Percentiles rank a stretch among this genome's conserved stretches.
Evolutionary conservation across 2,329 filamentous ascomycete species (phyloP).

Genomic region (Colletotrichum godetiae): DNA sequence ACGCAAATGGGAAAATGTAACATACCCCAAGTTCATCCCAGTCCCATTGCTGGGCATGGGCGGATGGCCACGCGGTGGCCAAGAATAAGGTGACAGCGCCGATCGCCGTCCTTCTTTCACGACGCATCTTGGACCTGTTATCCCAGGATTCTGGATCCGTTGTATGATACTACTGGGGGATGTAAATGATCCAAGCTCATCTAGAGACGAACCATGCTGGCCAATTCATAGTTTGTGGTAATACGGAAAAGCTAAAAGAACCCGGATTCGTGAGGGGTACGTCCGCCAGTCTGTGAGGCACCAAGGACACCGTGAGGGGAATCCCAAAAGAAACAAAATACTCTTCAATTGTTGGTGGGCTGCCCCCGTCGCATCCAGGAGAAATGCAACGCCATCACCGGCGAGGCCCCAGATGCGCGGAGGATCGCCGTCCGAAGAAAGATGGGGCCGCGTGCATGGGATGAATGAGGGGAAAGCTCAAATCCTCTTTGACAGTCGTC

Average conservation of each 20-base stretch:
- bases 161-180: neutral
- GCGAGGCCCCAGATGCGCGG: constrained; percentile 3
- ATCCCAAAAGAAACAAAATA: neutral
- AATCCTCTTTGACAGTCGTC: neutral
- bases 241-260: neutral
- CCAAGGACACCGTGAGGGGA: constrained; percentile 4
- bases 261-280: neutral
- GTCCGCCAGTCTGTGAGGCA: too few species aligned
- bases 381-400: constrained; percentile 23
- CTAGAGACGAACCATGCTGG: neutral
- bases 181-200: neutral
- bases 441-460: constrained; percentile 8
- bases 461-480: neutral
- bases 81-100: neutral
- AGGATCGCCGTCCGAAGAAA: constrained; percentile 27
- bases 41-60: constrained; percentile 5
- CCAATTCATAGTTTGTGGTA: neutral
- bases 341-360: constrained; percentile 26
- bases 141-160: neutral
- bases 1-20: constrained; percentile 8
- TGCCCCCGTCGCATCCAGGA: neutral
- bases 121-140: neutral
- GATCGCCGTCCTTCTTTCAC: neutral
- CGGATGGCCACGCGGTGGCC: constrained; percentile 5
- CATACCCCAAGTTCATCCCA: constrained; percentile 29